Base-by-base conservation (phyloP, 2,329 filamentous ascomycete genomes). In the Onygenales sp. region DNA sequence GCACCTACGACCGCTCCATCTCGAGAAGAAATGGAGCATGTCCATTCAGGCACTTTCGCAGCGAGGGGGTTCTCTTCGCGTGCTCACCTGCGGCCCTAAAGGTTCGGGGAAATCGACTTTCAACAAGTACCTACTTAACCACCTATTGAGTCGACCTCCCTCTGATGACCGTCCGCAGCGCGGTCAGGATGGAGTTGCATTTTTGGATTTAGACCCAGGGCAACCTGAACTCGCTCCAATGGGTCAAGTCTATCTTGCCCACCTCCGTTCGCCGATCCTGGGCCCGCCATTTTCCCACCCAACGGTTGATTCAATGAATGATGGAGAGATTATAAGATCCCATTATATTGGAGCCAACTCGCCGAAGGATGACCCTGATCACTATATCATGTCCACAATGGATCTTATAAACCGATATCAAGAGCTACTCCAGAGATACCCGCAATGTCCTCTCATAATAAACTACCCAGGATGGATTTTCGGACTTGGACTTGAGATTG, bases 71-170 rank as follows among this genome's bases (percentile, higher is more conserved):
- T 63, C 57, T 57, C 65, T 66, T 49, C 65, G 64, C 53, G 72
- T 78, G 6, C 62, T 83, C 49, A 65, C 81, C 6, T 76, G 77
- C 52, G 81, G 81, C 5, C 71, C 76, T 6, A 78, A 82, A 57
- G 74, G 71, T 0, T 75, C 79, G 27, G 81, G 81, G 27, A 83
- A 84, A 62, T 83, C 81, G 7, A 83, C 79, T 0, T 80, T 84
- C 58, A 74, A 74, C 53, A 76, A 77, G 49, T 71, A 79, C 53
- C 65, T 84, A 4, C 61, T 76, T 14, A 84, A 84, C 59, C 73
- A 78, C 53, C 69, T 81, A 33, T 69, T 82, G 14, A 72, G 68
- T 33, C 65, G 67, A 21, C 64, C 66, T 3, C 71, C 65, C 53
- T 56, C 66, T 49, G 57, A 63, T 4, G 66, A 68, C 43, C 62